Conservation (phyloP, 495 filamentous ascomycete genomes). For the Acidiella bohemica region DNA sequence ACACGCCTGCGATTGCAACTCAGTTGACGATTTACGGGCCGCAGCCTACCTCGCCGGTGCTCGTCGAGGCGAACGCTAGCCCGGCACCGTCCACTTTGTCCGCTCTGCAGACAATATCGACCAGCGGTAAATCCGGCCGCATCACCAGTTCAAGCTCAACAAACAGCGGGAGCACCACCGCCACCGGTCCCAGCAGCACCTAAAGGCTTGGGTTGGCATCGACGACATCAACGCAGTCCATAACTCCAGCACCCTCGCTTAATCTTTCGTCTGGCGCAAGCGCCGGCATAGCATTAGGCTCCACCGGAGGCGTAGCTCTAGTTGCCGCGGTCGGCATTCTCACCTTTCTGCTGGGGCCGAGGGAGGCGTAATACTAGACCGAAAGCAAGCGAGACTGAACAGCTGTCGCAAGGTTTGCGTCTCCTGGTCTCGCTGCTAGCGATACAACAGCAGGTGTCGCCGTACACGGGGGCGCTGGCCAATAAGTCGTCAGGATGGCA, state of each 20-base stretch:
- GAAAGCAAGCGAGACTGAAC: not conserved
- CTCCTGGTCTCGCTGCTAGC: not conserved
- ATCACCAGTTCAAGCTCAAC: no score
- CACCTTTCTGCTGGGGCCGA: not conserved
- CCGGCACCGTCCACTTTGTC: no score
- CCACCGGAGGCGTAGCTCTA: constrained; percentile 1
- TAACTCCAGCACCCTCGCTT: not conserved
- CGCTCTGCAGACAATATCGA: no score
- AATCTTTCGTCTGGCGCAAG: constrained; percentile 5
- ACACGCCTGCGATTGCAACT: constrained; percentile 5
- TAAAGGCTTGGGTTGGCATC: not conserved
- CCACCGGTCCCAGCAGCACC: no score
- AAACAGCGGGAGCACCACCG: no score
- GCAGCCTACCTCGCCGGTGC: no score
- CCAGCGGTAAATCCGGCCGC: no score
- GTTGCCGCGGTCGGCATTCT: not conserved
- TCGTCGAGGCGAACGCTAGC: no score
- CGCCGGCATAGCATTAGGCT: constrained; percentile 12
- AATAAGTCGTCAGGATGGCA: not conserved
- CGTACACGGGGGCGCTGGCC: not conserved
- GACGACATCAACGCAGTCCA: no score
- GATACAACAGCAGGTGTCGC: not conserved
- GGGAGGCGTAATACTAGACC: not conserved
- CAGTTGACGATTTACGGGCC: constrained; percentile 2
- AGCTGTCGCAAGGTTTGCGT: not conserved